Percentiles rank a stretch among this genome's conserved stretches.
Evolutionary conservation across 805 yeast species (phyloP).

Genomic region (Torulaspora microellipsoides): DNA sequence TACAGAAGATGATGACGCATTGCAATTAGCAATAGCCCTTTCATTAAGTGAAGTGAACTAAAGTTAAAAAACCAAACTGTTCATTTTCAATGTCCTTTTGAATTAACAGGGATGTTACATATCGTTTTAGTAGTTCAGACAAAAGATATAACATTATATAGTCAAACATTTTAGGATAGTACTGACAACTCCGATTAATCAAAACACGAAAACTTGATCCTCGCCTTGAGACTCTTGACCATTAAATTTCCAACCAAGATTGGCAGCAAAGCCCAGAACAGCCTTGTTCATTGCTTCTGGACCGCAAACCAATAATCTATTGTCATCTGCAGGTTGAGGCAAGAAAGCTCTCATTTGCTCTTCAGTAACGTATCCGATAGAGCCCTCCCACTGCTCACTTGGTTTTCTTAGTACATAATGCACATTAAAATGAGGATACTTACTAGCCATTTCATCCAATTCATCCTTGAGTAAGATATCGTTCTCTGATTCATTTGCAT

Average conservation of each 20-base stretch:
- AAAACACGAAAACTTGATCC: constrained; percentile 58
- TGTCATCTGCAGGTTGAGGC: constrained; percentile 46
- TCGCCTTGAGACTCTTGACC: constrained; percentile 43
- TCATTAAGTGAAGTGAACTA: constrained; percentile 30
- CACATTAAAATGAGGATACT: constrained; percentile 59
- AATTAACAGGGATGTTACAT: no score
- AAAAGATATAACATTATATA: no score
- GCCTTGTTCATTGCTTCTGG: constrained; percentile 63
- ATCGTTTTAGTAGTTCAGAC: no score
- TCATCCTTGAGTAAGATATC: constrained; percentile 71
- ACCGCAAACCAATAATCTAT: constrained; percentile 67
- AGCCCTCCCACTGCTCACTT: constrained; percentile 50
- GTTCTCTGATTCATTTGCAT: constrained; percentile 70
- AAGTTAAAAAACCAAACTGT: background rate
- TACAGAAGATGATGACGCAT: constrained; percentile 24
- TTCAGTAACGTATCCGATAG: constrained; percentile 54
- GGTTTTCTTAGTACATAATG: constrained; percentile 56
- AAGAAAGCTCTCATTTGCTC: constrained; percentile 51
- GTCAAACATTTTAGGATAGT: no score
- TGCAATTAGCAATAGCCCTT: constrained; percentile 33
- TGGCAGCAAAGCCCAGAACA: constrained; percentile 47
- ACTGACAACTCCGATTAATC: constrained; percentile 3
- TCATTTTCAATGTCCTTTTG: no score
- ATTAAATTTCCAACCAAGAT: constrained; percentile 55
- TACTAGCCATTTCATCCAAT: constrained; percentile 60